A percentile compares a stretch with the other conserved stretches of the same genome.
Conservation (phyloP, 1,284 basidiomycete species). For the Marasmius oreades region DNA sequence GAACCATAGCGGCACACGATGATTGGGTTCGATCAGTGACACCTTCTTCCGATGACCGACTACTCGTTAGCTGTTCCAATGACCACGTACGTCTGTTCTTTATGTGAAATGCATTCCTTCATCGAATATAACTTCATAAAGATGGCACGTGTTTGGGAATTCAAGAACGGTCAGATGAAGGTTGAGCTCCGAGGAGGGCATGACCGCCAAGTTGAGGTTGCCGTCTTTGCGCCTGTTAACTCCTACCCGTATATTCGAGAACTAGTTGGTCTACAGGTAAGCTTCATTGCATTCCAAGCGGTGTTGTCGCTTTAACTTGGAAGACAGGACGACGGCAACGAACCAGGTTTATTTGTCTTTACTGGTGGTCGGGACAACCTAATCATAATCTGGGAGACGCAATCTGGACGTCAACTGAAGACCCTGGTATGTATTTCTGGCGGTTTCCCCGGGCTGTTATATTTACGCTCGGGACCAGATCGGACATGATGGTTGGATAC, state of each 20-base stretch:
- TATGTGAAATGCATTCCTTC: not conserved
- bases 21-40: slow-evolving; percentile 63
- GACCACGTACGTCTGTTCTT: slow-evolving; percentile 62
- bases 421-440: slow-evolving; percentile 21
- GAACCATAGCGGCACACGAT: slow-evolving; percentile 54
- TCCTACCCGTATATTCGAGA: slow-evolving; percentile 78
- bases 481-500: not conserved
- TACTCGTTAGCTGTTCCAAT: slow-evolving; percentile 78
- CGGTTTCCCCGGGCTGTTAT: not conserved
- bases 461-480: not conserved
- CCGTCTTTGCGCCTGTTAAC: slow-evolving; percentile 75
- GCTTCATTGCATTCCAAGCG: slow-evolving; percentile 35
- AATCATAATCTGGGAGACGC: slow-evolving; percentile 84
- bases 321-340: slow-evolving; percentile 42
- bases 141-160: slow-evolving; percentile 84
- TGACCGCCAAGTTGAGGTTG: slow-evolving; percentile 84
- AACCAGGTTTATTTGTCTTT: slow-evolving; percentile 59
- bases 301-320: too few species aligned
- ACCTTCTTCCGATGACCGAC: slow-evolving; percentile 75
- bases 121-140: slow-evolving; percentile 38
- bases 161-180: slow-evolving; percentile 73
- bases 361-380: slow-evolving; percentile 88
- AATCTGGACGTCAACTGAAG: slow-evolving; percentile 51
- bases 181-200: slow-evolving; percentile 78
- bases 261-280: slow-evolving; percentile 65